Evolutionary conservation across 176 grass and related monocot genomes (phyloP), one percentile per base, ranked within the genome.

Genomic region (Carex parvula): DNA sequence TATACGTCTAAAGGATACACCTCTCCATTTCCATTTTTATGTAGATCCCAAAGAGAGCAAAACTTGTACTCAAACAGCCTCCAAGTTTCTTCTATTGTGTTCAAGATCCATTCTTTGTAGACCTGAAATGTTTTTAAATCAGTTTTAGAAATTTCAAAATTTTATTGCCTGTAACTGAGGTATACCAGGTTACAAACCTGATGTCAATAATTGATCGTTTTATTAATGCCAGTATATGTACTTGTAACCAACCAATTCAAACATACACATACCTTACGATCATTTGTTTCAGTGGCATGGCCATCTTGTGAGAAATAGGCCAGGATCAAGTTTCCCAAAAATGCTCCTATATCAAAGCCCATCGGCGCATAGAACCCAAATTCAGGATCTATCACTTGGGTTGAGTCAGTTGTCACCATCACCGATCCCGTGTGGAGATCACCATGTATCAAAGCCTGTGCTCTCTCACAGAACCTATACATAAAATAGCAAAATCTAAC

Each of bases 331-430:
- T 98, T 98, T 72, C 96, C 96, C 71, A 98, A 84, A 81, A 90
- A 98, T 46, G 96, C 96, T n/a, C 96, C 96, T 85, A 99, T 92
- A 70, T 99, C 93, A 44, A 73, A 99, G 33, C 96, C 96, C 91
- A 99, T 99, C 14, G 93, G 96, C 0, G 91, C 96, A 13, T 99
- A 99, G 76, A 99, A 93, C 9, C 83, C 91, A 92, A 99, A 94
- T 32, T 99, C 96, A 0, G 96, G 88, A 92, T 99, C 96, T 56
- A 99, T 99, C 21, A 99, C 93, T 83, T 94, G 91, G 18, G 96
- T 95, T 15, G 96, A 99, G 84, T 90, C 85, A 17, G 37, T 24
- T 21, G 96, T 94, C 78, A 95, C 96, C 96, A 94, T 99, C 72
- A 99, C 85, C 29, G 96, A 99, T 75, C 91, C 88, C 20, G 96